Conservation (phyloP, 441 rosid genomes). For the Gossypium davidsonii region DNA sequence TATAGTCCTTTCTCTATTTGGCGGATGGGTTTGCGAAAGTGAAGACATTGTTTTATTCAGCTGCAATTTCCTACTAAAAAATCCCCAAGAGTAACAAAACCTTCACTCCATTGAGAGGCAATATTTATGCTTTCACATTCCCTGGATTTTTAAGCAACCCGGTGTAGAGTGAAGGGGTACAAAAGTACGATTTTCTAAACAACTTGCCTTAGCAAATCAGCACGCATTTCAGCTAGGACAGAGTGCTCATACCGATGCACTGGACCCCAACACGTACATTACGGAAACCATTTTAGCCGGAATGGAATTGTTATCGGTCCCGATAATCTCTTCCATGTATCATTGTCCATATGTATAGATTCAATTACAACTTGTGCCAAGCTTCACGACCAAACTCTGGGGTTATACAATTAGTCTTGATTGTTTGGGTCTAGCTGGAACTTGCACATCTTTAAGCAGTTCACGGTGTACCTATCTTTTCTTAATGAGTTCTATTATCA, state of each 20-base stretch:
- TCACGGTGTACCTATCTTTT: not conserved
- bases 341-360: not conserved
- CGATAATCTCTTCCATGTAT: not conserved
- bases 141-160: not conserved
- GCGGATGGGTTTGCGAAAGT: not conserved
- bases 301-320: not conserved
- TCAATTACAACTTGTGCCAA: slow-evolving; percentile 3
- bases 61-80: not conserved
- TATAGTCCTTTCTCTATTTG: not conserved
- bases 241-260: not conserved
- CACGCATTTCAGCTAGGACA: not conserved
- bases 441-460: not conserved
- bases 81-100: not conserved
- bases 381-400: not conserved
- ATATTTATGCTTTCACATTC: not conserved
- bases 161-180: not conserved
- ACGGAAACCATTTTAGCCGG: not conserved
- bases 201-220: not conserved
- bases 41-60: not conserved
- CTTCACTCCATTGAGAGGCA: not conserved
- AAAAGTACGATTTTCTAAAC: not conserved
- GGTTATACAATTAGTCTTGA: not conserved
- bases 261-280: too few species aligned
- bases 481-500: not conserved
- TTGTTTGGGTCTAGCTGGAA: not conserved